Evolutionary conservation across 1,139 yeast species (phyloP), one percentile per base, ranked within the genome.

Genomic region (Sugiyamaella novakii): DNA sequence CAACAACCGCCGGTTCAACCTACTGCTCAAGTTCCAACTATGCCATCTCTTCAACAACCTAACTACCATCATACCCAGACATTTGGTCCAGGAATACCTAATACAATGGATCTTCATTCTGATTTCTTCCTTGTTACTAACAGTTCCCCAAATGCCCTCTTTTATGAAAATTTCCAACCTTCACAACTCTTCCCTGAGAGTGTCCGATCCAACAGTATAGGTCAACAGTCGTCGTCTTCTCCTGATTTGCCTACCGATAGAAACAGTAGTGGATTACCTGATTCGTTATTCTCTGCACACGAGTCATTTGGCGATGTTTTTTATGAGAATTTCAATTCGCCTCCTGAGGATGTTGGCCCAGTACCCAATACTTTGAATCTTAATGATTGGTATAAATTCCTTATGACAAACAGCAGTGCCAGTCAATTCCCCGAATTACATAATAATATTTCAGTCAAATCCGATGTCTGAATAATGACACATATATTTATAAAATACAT

Each of bases 301-400:
- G 54, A 50, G 41, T 36, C 51, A 2, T 47, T 47, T 22, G 51
- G 51, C 6, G 54, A 47, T 12, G 47, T 34, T 10, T 44, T 47
- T 19, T 46, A 39, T 14, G 54, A 47, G 14, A 40, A 33, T 34
- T 47, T 46, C 44, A 53, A 51, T 41, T 54, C 57, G 17, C 55
- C 55, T 4, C 54, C 55, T n/a, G 56, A 46, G 7, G 56, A 53
- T 15, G 33, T 36, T 7, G 49, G 42, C 2, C 33, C 52, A 8
- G 59, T 61, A 1, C 72, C 72, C 2, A 65, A 58, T 51, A 59
- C 70, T 14, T 56, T 70, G 38, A 65, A 64, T 45, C 61, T 70
- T 46, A 68, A 66, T 8, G 74, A 70, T 48, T 70, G 74, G 74
- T 69, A 69, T 54, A 67, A 67, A 35, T 66, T 63, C 49, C 53